Base-by-base conservation (phyloP, 177 flowering plant species). In the Vitis hybrid region DNA sequence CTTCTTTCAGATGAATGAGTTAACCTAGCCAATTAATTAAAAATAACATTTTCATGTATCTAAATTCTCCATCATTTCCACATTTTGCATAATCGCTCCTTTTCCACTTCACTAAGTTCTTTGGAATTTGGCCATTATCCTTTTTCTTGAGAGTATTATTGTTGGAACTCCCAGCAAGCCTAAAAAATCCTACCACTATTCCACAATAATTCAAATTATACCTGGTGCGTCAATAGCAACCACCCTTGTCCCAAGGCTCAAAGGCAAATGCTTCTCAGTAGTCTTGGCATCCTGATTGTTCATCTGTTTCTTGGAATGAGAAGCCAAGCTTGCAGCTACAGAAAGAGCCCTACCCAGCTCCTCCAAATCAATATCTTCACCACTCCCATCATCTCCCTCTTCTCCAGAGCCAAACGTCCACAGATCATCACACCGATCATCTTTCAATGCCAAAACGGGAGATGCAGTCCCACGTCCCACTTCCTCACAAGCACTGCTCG, bases 321-420 rank as follows among this genome's bases (percentile, higher is more conserved):
- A 91, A 71, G 87, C 78, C 59, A 75, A 7, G 64, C 39, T 73
- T 54, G 86, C 85, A 70, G 87, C 91, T 77, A 86, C 84, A 51
- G 82, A 74, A 65, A 91, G 75, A 13, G 90, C 91, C 70, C 77
- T 80, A 66, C 88, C 77, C 80, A 94, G 78, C 71, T 85, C 89
- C 74, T 81, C 89, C 62, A 91, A 49, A 80, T 84, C 89, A 45
- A 91, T 26, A 66, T 77, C 83, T 15, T 78, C 89, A 68, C 75
- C 79, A 51, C 60, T 69, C 13, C 72, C 84, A 62, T 74, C 84
- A 75, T 75, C 85, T 6, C 45, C 45, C 45, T 34, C 45, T 34
- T 34, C 45, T 34, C 45, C 45, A 6, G 45, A 34, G 45, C 45
- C 45, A 34, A 34, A 34, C 45, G 45, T 34, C 45, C 45, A 34